These are phyloP conservation scores for Endocarpon pusillum DNA, from an alignment of 495 filamentous ascomycete genomes.

Conservation along the genomic window DNA sequence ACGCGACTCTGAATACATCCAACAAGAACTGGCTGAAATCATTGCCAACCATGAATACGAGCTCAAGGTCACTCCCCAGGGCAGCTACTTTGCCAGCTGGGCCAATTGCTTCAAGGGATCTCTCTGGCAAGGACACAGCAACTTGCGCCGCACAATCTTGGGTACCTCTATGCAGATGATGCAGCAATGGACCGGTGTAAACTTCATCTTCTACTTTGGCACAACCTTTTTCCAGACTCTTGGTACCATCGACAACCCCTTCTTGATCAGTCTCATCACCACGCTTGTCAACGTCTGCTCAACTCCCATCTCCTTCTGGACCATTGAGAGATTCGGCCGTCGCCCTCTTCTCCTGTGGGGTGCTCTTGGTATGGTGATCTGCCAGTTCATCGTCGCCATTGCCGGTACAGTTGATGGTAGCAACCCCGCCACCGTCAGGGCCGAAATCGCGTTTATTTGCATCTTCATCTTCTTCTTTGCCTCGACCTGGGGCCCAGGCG, in stretches of 20 bases:
- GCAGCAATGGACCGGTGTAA: conserved; percentile 70
- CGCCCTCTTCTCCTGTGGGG: conserved; percentile 70
- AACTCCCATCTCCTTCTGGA: conserved; percentile 66
- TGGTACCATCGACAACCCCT: conserved; percentile 51
- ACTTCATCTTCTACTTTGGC: conserved; percentile 87
- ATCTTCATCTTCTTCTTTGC: conserved; percentile 68
- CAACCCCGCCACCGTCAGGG: conserved; percentile 33
- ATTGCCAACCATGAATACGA: conserved; percentile 65
- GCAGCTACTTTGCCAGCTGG: conserved; percentile 42
- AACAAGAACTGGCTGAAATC: conserved; percentile 54
- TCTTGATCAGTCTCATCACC: conserved; percentile 65
- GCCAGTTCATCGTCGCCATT: conserved; percentile 75
- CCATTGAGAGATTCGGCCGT: conserved; percentile 67
- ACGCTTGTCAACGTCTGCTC: conserved; percentile 74
- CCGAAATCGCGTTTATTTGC: conserved; percentile 61
- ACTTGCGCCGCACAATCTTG: conserved; percentile 57
- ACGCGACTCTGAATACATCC: conserved; percentile 42
- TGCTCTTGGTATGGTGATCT: conserved; percentile 62
- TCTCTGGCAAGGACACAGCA: conserved; percentile 40
- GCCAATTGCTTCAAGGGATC: conserved; percentile 50
- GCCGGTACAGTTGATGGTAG: conserved; percentile 13
- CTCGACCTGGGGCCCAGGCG: conserved; percentile 52
- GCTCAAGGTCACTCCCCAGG: conserved; percentile 36
- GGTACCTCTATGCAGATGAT: conserved; percentile 54
- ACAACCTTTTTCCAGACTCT: conserved; percentile 60